These are phyloP conservation scores for Mycena venus DNA, from an alignment of 768 basidiomycete species.

Conservation along the genomic window DNA sequence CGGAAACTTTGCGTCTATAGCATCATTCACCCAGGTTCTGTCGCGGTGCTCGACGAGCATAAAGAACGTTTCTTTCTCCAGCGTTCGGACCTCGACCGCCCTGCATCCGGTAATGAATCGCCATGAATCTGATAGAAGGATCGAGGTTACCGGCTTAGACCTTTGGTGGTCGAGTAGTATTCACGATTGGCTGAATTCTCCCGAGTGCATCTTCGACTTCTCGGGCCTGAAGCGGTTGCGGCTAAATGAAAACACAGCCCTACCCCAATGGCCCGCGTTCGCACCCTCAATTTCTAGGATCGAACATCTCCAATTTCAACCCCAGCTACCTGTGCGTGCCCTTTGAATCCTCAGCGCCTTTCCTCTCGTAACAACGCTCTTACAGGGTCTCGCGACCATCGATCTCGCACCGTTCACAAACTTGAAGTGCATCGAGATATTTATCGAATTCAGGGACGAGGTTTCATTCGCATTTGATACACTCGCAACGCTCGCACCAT, in stretches of 20 bases:
- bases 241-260: constrained; percentile 11
- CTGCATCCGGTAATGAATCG: background rate
- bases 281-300: background rate
- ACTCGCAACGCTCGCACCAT: background rate
- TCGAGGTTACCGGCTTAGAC: constrained; percentile 1
- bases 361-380: background rate
- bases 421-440: constrained; percentile 8
- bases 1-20: constrained; percentile 4
- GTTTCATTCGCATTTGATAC: background rate
- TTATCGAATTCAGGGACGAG: constrained; percentile 6
- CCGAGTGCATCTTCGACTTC: constrained; percentile 11
- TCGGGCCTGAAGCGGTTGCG: constrained; percentile 6
- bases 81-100: background rate
- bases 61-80: background rate
- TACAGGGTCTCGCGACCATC: background rate
- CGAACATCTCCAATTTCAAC: constrained; percentile 22
- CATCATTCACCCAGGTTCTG: background rate
- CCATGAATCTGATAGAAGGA: background rate
- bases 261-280: constrained; percentile 1
- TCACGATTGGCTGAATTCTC: constrained; percentile 23
- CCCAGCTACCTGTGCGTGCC: background rate
- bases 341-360: background rate
- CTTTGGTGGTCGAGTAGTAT: constrained; percentile 16
- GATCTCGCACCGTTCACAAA: constrained; percentile 2
- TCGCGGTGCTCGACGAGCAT: background rate